Base-by-base conservation (phyloP, 2,329 filamentous ascomycete genomes). In the Apiospora arundinis region DNA sequence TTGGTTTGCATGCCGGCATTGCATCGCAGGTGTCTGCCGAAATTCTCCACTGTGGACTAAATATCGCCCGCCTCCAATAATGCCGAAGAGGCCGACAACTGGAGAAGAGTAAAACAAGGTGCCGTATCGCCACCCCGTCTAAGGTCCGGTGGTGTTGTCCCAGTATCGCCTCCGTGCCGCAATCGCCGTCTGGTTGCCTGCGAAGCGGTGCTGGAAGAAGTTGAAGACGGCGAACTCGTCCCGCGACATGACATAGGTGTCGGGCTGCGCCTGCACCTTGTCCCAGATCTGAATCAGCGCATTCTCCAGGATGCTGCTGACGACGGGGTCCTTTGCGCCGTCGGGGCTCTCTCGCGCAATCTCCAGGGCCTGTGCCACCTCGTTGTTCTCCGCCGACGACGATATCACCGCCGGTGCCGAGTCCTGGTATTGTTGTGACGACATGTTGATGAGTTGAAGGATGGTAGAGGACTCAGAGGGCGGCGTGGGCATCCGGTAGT, bases 201-300 rank as follows among this genome's bases (percentile, higher is more conserved):
- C 80, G 78, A 92, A 94, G 12, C 92, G 88, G 73, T 88, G 82
- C 73, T 93, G 91, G 81, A 92, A 95, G 81, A 92, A 95, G 84
- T 96, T 97, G 89, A 97, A 95, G 72, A 97, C 87, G 70, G 93
- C 90, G 78, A 96, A 97, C 82, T 97, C 94, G 81, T 94, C 90
- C 73, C 88, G 85, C 45, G 85, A 90, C 84, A 97, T 90, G 74
- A 96, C 82, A 81, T 95, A 97, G n/a, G 85, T 85, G 68, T 88
- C 82, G 1, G 92, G 92, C 44, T 91, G 84, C 4, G 85, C 84
- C 76, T 91, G 83, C 71, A 97, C 87, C 76, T 89, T 91, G 60
- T 78, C 79, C 93, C 93, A 95, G 74, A 95, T 89, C 73, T 88
- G 84, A 1, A 82, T 78, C 68, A 94, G 83, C 42, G 89, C 91